These are phyloP conservation scores for Candida methanosorbosa DNA, from an alignment of 805 yeast genomes.

Conservation along the genomic window DNA sequence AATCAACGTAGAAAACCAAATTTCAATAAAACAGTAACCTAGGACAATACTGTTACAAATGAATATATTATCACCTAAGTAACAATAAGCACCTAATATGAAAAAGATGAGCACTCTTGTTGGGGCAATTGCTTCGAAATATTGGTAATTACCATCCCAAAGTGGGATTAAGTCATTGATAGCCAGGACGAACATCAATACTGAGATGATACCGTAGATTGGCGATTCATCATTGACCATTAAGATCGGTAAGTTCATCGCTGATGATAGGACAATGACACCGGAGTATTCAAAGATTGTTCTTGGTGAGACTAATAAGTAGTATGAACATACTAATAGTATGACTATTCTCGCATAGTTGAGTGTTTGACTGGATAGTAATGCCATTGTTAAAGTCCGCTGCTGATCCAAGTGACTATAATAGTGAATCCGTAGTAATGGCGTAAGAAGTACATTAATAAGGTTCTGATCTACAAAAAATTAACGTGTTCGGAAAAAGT, in stretches of 20 bases:
- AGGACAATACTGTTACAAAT: constrained; percentile 60
- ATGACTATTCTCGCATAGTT: constrained; percentile 13
- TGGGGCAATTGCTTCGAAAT: constrained; percentile 57
- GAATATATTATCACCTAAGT: constrained; percentile 32
- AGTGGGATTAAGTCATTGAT: constrained; percentile 54
- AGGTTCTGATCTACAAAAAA: too few relatives aligned
- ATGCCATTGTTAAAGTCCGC: constrained; percentile 14
- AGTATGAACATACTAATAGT: constrained; percentile 13
- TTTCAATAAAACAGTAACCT: constrained; percentile 50
- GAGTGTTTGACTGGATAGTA: constrained; percentile 17
- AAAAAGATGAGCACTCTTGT: constrained; percentile 44
- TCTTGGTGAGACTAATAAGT: constrained; percentile 15
- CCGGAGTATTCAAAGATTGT: constrained; percentile 21
- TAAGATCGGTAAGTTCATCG: constrained; percentile 25
- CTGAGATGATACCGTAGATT: constrained; percentile 37
- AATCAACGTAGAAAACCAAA: constrained; percentile 61
- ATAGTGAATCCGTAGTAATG: too few relatives aligned
- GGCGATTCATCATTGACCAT: constrained; percentile 23
- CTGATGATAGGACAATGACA: constrained; percentile 16
- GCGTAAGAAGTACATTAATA: too few relatives aligned
- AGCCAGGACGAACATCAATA: constrained; percentile 35
- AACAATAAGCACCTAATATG: constrained; percentile 38
- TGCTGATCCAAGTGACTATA: too few relatives aligned
- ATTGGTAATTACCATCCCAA: constrained; percentile 30
- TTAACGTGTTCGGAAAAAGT: too few relatives aligned